Percentiles rank a stretch among this genome's conserved stretches.
phyloP scores from a whole-genome alignment of 2,329 filamentous ascomycete species.

The Paradendryphiella salina region DNA sequence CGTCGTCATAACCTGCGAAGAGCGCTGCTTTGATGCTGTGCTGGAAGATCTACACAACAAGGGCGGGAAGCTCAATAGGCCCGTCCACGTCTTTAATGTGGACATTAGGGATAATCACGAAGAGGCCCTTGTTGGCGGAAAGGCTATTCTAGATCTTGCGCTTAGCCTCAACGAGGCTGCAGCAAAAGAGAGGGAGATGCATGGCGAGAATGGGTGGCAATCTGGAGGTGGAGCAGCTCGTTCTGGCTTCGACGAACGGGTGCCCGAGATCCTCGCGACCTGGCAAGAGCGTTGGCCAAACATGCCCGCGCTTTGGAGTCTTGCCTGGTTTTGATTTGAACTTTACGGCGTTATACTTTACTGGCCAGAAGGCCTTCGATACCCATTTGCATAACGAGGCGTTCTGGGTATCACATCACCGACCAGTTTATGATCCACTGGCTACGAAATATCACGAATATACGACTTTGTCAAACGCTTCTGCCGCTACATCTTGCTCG shows the following conservation, averaged over 20 bases:
- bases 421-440: not conserved
- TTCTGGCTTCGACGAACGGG: slow-evolving; percentile 83
- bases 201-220: slow-evolving; percentile 69
- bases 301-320: slow-evolving; percentile 87
- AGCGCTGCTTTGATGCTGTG: slow-evolving; percentile 97
- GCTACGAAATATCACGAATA: not conserved
- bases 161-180: slow-evolving; percentile 81
- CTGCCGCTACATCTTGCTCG: not conserved
- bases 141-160: slow-evolving; percentile 89
- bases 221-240: slow-evolving; percentile 62
- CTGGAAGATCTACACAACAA: slow-evolving; percentile 88
- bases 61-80: slow-evolving; percentile 82
- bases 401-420: slow-evolving; percentile 10
- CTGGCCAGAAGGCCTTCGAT: slow-evolving; percentile 16
- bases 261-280: slow-evolving; percentile 84
- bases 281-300: slow-evolving; percentile 97
- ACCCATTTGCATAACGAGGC: slow-evolving; percentile 34
- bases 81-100: slow-evolving; percentile 97
- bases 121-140: slow-evolving; percentile 86
- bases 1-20: slow-evolving; percentile 94
- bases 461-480: not conserved
- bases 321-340: slow-evolving; percentile 78
- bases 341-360: slow-evolving; percentile 7
- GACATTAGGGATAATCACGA: slow-evolving; percentile 99
- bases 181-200: slow-evolving; percentile 69